Evolutionary conservation across 306 rosid species (phyloP), one percentile per base, ranked within the genome.

Genomic region (Hippophae tibetana): DNA sequence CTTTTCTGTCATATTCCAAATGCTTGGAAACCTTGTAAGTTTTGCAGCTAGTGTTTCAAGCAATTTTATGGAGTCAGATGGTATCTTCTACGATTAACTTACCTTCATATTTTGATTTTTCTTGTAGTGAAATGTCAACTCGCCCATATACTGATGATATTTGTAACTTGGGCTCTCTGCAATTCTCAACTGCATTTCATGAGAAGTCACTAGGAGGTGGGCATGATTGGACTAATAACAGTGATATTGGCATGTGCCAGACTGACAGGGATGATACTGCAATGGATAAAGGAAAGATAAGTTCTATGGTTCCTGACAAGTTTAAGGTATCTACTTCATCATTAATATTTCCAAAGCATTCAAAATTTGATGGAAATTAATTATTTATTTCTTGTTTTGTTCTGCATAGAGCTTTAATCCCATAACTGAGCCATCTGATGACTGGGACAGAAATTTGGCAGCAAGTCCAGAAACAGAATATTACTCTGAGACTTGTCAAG

Each of bases 361-460:
- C 26, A 61, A 54, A 50, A 43, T 61, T 44, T 57, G 48, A 43
- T 18, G 61, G 47, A 70, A 67, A 57, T 55, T 58, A 57, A 70
- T 61, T 27, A 25, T 50, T 51, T 66, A 26, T 60, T 41, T 51
- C 44, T 13, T 57, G 31, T 52, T 57, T 8, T 27, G 10, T 18
- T 48, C 31, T 69, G 5, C 55, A 68, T 72, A 93, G 99, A 93
- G 99, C 70, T 89, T 82, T 74, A 93, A 93, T 74, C 99, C 94
- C 5, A 74, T 93, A 69, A 80, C 90, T 43, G 95, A 93, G 74
- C 97, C 99, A 62, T 76, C 81, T 50, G 97, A 84, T 72, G 95
- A 78, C 52, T 81, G 89, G 94, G 81, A 72, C 27, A 75, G 80
- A 80, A 82, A 86, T 61, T 74, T 82, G 69, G 84, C 62, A 68